Evolutionary conservation across 768 basidiomycete species (phyloP), one percentile per base, ranked within the genome.

Genomic region (Agaricus blazei): DNA sequence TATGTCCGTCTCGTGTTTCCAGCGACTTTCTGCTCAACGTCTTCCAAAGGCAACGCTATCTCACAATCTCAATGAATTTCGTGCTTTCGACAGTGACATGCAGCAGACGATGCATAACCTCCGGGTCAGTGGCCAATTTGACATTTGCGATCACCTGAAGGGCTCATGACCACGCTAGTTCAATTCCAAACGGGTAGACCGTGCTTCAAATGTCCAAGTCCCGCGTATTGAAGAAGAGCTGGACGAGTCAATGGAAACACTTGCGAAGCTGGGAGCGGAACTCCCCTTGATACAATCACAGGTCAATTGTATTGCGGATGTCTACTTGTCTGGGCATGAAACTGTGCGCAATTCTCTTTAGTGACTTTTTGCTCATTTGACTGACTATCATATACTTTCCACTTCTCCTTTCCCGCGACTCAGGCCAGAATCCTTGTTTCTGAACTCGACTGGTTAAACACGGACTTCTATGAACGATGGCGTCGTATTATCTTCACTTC

Each of bases 401-500:
- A 28, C 47, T 45, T 53, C 36, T 28, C 46, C 38, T 58, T 31
- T 26, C 34, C 8, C 53, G 15, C 59, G 34, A 34, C 34, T 34
- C 34, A 90, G 88, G 89, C 89, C 8, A 75, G 79, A 61, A 68
- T 74, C 5, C 80, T 91, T 15, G 81, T 84, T n/a, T 66, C 67
- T 2, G 84, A 84, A 52, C 72, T 91, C 43, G 75, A 75, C 51
- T 91, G 88, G 88, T 75, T 90, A 24, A 89, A 90, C 65, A 90
- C 85, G 0, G 84, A 87, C 47, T 84, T 88, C 66, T 85, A 87
- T 54, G 83, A 85, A 65, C 85, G 88, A 11, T 87, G 85, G 81
- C 79, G 87, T 42, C 68, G 77, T 24, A 85, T 83, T 69, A 83
- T 90, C 62, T 90, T 90, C 73, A 85, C 87, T 0, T 75, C 83